A percentile compares a stretch with the other conserved stretches of the same genome.
Evolutionary conservation across 768 basidiomycete genomes (phyloP).

Genomic region (Suillus brevipes): DNA sequence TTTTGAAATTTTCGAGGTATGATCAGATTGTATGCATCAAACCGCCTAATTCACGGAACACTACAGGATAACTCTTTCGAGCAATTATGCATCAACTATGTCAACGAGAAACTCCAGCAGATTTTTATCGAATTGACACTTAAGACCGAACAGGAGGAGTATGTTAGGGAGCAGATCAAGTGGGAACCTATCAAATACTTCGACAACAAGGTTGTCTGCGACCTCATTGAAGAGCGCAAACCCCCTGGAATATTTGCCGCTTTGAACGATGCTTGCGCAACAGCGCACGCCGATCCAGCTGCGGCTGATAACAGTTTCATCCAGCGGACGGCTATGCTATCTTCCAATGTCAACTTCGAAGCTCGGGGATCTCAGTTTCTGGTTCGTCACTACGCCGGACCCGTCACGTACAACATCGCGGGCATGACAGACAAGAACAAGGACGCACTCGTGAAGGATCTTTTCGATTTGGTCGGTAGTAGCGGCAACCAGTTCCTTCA

Average conservation of each 20-base stretch:
- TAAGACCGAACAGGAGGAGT: constrained; percentile 99
- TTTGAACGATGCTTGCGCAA: constrained; percentile 98
- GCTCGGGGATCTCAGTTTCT: constrained; percentile 92
- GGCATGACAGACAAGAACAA: constrained; percentile 99
- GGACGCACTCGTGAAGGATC: constrained; percentile 92
- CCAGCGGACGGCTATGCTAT: constrained; percentile 80
- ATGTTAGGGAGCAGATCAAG: constrained; percentile 96
- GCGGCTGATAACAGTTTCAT: constrained; percentile 98
- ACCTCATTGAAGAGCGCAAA: constrained; percentile 93
- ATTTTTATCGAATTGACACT: constrained; percentile 99
- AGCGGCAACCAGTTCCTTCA: constrained; percentile 88
- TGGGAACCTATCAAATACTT: constrained; percentile 99
- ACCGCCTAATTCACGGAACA: constrained; percentile 5
- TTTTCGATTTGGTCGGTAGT: constrained; percentile 82
- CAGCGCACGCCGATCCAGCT: constrained; percentile 93
- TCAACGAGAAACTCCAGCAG: constrained; percentile 99
- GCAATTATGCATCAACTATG: constrained; percentile 99
- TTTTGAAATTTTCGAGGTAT: constrained; percentile 95
- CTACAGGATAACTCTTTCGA: constrained; percentile 90
- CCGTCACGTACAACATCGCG: constrained; percentile 95
- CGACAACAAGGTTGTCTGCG: constrained; percentile 98
- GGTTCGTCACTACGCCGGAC: constrained; percentile 96
- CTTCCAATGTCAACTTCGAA: constrained; percentile 92
- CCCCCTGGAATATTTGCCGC: constrained; percentile 98
- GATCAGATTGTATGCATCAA: constrained; percentile 10